Conservation (phyloP, 2,329 filamentous ascomycete genomes). For the Cordyceps farinosa region DNA sequence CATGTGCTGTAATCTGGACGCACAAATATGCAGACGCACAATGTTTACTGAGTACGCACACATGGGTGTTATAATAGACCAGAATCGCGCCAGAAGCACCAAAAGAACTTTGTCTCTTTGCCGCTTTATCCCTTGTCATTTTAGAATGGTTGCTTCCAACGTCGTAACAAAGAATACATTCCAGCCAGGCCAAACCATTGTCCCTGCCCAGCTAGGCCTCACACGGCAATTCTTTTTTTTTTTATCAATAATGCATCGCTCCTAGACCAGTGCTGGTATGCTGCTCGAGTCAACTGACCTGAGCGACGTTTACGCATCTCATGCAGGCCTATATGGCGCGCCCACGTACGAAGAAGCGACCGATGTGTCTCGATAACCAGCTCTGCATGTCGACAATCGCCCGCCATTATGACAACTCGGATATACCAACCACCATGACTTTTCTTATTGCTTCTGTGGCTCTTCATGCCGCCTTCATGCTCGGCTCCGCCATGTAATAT, state of each 20-base stretch:
- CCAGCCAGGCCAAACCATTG: background rate
- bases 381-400: background rate
- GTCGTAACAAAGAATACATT: background rate
- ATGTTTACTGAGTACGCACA: too few species aligned
- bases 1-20: too few species aligned
- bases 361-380: background rate
- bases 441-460: background rate
- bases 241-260: too few species aligned
- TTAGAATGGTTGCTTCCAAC: background rate
- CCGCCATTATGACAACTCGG: too few species aligned
- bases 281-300: background rate
- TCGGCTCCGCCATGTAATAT: background rate
- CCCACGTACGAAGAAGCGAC: background rate
- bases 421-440: background rate
- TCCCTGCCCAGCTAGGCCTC: background rate
- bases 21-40: too few species aligned
- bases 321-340: background rate
- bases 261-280: background rate
- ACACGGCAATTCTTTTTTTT: background rate
- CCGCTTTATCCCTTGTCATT: background rate
- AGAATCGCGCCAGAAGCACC: background rate
- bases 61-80: background rate
- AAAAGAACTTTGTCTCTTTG: background rate
- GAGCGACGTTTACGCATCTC: background rate
- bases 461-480: background rate